A percentile compares a stretch with the other conserved stretches of the same genome.
These are phyloP conservation scores for Fusarium graminum DNA, from an alignment of 2,329 filamentous ascomycete genomes.

Conservation along the genomic window DNA sequence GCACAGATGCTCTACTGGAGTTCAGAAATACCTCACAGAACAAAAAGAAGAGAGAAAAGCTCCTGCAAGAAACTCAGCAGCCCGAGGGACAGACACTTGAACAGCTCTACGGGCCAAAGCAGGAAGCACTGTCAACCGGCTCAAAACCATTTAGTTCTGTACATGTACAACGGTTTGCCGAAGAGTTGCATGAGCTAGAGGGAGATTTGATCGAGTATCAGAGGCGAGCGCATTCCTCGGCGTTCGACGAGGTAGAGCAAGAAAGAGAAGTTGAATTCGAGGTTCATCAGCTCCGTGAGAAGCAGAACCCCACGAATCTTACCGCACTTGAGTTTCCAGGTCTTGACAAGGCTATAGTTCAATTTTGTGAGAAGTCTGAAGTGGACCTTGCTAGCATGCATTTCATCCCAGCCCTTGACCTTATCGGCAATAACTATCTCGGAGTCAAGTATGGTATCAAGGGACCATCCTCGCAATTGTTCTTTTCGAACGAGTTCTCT, in stretches of 20 bases:
- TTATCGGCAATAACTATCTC: background rate
- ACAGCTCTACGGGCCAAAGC: conserved; percentile 65
- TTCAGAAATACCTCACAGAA: conserved; percentile 59
- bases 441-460: background rate
- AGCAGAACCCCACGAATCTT: conserved; percentile 61
- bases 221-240: conserved; percentile 55
- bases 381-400: background rate
- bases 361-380: conserved; percentile 4
- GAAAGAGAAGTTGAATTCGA: conserved; percentile 71
- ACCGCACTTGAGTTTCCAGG: conserved; percentile 58
- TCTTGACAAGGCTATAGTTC: conserved; percentile 54
- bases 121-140: background rate
- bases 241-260: conserved; percentile 70
- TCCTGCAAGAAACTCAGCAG: conserved; percentile 54
- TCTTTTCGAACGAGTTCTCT: background rate
- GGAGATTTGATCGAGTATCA: background rate
- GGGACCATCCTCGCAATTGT: background rate
- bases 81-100: conserved; percentile 69
- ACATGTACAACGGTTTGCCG: background rate
- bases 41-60: conserved; percentile 47
- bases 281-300: conserved; percentile 68
- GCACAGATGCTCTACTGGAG: conserved; percentile 62
- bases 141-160: conserved; percentile 9
- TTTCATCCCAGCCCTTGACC: background rate
- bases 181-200: background rate